Percentiles rank a stretch among this genome's conserved stretches.
Conservation (phyloP, 768 basidiomycete genomes). For the Tylopilus vinaceipallidus region DNA sequence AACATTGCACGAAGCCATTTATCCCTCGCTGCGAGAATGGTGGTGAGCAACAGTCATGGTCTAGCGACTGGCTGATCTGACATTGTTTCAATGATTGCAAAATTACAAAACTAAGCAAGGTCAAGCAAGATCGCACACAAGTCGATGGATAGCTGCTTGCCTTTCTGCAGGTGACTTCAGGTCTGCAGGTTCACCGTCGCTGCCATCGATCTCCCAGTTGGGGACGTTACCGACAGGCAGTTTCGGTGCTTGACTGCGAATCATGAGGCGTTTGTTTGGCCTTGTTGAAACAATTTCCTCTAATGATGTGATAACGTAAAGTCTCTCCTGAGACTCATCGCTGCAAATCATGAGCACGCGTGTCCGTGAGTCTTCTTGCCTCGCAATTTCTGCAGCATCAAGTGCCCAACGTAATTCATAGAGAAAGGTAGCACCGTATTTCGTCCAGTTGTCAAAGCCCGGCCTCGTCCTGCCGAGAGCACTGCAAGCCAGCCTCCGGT, state of each 20-base stretch:
- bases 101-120: conserved; percentile 50
- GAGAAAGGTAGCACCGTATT: conserved; percentile 75
- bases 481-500: conserved; percentile 13
- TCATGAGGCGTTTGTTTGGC: conserved; percentile 30
- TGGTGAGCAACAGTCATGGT: conserved; percentile 14
- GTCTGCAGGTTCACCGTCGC: conserved; percentile 38
- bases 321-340: conserved; percentile 1
- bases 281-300: conserved; percentile 18
- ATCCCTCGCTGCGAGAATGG: conserved; percentile 53
- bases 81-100: conserved; percentile 73
- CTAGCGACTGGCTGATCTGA: conserved; percentile 25
- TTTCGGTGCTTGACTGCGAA: conserved; percentile 28
- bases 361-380: conserved; percentile 53
- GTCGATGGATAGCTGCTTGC: conserved; percentile 29
- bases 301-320: conserved; percentile 3
- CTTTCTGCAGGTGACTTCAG: conserved; percentile 58
- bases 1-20: conserved; percentile 66
- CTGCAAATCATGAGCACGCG: conserved; percentile 40
- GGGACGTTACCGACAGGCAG: conserved; percentile 58
- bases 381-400: conserved; percentile 1
- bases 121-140: conserved; percentile 3
- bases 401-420: conserved; percentile 25
- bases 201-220: conserved; percentile 56
- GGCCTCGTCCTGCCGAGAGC: conserved; percentile 40
- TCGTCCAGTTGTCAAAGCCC: conserved; percentile 59